A percentile compares a stretch with the other conserved stretches of the same genome.
These are phyloP conservation scores for Ceratocystis diversiconidia DNA, from an alignment of 2,329 filamentous ascomycete genomes.

Conservation along the genomic window DNA sequence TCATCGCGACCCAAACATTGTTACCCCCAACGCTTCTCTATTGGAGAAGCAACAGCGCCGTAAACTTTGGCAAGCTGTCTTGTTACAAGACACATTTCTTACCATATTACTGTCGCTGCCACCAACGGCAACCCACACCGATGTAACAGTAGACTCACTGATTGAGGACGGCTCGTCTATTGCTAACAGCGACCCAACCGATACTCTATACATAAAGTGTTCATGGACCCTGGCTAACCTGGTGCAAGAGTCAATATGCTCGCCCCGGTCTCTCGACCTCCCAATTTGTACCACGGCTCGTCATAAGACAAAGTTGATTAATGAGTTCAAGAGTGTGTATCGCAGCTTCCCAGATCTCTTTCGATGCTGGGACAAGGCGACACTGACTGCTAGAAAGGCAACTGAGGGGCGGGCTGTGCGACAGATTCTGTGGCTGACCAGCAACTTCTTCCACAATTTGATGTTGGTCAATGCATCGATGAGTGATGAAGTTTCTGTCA, in stretches of 20 bases:
- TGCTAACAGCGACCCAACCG: slow-evolving; percentile 47
- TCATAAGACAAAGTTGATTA: slow-evolving; percentile 55
- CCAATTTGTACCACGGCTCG: slow-evolving; percentile 55
- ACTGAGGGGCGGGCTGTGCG: slow-evolving; percentile 52
- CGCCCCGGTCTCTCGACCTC: slow-evolving; percentile 56
- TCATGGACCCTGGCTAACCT: slow-evolving; percentile 69
- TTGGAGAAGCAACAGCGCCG: slow-evolving; percentile 67
- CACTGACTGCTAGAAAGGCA: slow-evolving; percentile 41
- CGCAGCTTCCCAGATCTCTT: slow-evolving; percentile 59
- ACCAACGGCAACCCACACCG: slow-evolving; percentile 64
- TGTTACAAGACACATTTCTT: slow-evolving; percentile 69
- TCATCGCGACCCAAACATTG: slow-evolving; percentile 64
- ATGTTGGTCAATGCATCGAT: slow-evolving; percentile 66
- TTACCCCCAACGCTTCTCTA: slow-evolving; percentile 48
- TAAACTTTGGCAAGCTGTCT: slow-evolving; percentile 70
- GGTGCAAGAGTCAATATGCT: slow-evolving; percentile 63
- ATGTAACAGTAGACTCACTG: slow-evolving; percentile 62
- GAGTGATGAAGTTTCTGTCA: slow-evolving; percentile 47
- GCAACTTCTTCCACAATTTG: slow-evolving; percentile 69
- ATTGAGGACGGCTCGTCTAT: slow-evolving; percentile 46
- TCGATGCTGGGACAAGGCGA: slow-evolving; percentile 50
- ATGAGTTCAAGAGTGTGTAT: slow-evolving; percentile 56
- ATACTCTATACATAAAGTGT: slow-evolving; percentile 57
- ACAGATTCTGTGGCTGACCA: slow-evolving; percentile 66
- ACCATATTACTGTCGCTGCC: slow-evolving; percentile 65